Conservation (phyloP, 1,284 basidiomycete genomes). For the Marasmius fiardii region DNA sequence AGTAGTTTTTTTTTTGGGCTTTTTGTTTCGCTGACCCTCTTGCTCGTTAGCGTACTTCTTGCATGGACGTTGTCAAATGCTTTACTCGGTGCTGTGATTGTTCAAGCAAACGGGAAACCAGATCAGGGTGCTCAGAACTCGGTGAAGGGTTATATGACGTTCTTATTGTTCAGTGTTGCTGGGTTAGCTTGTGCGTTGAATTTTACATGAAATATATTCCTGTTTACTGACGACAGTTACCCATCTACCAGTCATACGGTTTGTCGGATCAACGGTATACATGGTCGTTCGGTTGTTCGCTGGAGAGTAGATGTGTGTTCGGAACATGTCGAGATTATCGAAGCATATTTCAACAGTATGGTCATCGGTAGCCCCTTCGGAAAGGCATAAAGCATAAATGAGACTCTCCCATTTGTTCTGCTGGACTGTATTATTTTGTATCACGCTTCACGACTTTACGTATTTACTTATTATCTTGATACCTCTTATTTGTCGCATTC, state of each 20-base stretch:
- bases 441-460: too few relatives aligned
- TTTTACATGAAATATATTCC: neutral
- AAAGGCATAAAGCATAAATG: too few relatives aligned
- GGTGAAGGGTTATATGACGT: conserved; percentile 79
- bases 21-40: conserved; percentile 1
- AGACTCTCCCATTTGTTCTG: too few relatives aligned
- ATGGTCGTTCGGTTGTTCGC: conserved; percentile 81
- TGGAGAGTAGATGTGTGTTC: conserved; percentile 56
- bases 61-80: conserved; percentile 37
- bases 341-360: too few relatives aligned
- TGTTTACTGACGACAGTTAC: neutral
- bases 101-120: conserved; percentile 56
- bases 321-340: too few relatives aligned
- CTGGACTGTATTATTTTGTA: too few relatives aligned
- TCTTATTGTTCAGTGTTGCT: conserved; percentile 81
- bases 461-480: too few relatives aligned
- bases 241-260: conserved; percentile 62
- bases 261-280: conserved; percentile 76
- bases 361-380: too few relatives aligned
- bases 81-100: conserved; percentile 69
- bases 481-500: too few relatives aligned
- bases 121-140: conserved; percentile 41
- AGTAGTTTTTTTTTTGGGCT: conserved; percentile 11
- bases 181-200: too few relatives aligned
- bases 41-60: neutral